Conservation (phyloP, 176 grass and related monocot species). For the Avena sativa region DNA sequence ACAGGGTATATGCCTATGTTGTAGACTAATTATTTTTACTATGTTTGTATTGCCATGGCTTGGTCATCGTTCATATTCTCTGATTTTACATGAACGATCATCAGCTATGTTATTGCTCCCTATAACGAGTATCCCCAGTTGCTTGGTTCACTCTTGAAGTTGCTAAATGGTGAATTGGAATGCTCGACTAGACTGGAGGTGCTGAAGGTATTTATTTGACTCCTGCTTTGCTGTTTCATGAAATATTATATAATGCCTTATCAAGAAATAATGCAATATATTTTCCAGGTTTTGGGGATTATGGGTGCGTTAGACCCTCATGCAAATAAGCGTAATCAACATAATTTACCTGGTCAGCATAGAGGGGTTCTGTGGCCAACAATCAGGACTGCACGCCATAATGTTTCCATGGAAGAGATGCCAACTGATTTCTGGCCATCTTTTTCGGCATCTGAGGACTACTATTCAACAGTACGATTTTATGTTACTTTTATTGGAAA, state of each 20-base stretch:
- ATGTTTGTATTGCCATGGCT: conserved; percentile 5
- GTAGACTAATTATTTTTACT: conserved; percentile 13
- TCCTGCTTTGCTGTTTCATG: conserved; percentile 30
- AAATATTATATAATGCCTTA: not conserved
- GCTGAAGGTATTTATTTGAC: conserved; percentile 70
- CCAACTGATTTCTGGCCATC: conserved; percentile 96
- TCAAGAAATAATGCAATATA: conserved; percentile 30
- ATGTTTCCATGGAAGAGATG: conserved; percentile 95
- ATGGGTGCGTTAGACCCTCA: conserved; percentile 99
- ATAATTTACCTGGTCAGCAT: conserved; percentile 75
- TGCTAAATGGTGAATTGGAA: conserved; percentile 95
- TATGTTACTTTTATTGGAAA: conserved; percentile 18
- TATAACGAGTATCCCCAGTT: conserved; percentile 92
- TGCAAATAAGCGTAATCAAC: conserved; percentile 92
- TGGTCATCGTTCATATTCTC: conserved; percentile 40
- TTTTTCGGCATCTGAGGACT: conserved; percentile 93
- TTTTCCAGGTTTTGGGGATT: conserved; percentile 89
- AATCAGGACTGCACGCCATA: conserved; percentile 81
- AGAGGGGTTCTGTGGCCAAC: conserved; percentile 66
- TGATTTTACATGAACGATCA: conserved; percentile 41
- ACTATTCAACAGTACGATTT: conserved; percentile 94
- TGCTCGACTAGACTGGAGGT: conserved; percentile 98
- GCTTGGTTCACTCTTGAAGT: conserved; percentile 96
- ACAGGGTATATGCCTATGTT: conserved; percentile 69
- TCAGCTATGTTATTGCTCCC: conserved; percentile 92